These are phyloP conservation scores for Clarireedia sp. DNA, from an alignment of 2,329 filamentous ascomycete genomes.

Conservation along the genomic window DNA sequence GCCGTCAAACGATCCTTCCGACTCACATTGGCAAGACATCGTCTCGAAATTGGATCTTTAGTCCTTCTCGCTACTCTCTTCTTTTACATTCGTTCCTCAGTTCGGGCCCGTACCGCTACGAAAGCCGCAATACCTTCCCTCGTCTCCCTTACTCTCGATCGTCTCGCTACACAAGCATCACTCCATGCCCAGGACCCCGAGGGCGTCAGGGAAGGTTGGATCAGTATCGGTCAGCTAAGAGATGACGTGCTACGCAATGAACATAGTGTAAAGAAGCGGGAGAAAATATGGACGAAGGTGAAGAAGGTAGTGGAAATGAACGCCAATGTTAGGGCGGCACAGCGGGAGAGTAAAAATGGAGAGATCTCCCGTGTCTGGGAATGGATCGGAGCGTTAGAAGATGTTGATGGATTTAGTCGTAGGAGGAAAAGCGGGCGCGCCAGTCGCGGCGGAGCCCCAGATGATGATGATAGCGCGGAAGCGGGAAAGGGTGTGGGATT, in stretches of 20 bases:
- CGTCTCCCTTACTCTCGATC: constrained; percentile 75
- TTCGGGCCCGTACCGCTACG: constrained; percentile 55
- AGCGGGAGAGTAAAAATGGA: constrained; percentile 60
- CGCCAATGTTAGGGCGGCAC: constrained; percentile 72
- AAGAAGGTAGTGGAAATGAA: constrained; percentile 84
- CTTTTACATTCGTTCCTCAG: constrained; percentile 57
- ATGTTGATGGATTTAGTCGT: constrained; percentile 26
- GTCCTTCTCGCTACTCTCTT: constrained; percentile 41
- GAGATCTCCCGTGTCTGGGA: constrained; percentile 62
- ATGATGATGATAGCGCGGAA: background rate
- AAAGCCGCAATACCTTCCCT: constrained; percentile 66
- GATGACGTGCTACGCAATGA: constrained; percentile 84
- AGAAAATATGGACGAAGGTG: constrained; percentile 78
- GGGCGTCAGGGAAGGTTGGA: constrained; percentile 64
- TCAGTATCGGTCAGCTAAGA: constrained; percentile 80
- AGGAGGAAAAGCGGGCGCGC: constrained; percentile 44
- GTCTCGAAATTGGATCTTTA: constrained; percentile 70
- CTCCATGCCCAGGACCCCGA: constrained; percentile 59
- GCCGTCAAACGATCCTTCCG: constrained; percentile 70
- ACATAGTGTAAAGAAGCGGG: constrained; percentile 66
- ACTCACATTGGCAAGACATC: constrained; percentile 77
- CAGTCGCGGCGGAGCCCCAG: constrained; percentile 19
- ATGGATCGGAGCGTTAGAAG: constrained; percentile 55
- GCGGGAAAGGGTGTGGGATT: constrained; percentile 16
- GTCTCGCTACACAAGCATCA: constrained; percentile 75